Evolutionary conservation across 371 early-diverging fungal genomes (phyloP), one percentile per base, ranked within the genome.

Genomic region (Amoeboaphelidium occidentale): DNA sequence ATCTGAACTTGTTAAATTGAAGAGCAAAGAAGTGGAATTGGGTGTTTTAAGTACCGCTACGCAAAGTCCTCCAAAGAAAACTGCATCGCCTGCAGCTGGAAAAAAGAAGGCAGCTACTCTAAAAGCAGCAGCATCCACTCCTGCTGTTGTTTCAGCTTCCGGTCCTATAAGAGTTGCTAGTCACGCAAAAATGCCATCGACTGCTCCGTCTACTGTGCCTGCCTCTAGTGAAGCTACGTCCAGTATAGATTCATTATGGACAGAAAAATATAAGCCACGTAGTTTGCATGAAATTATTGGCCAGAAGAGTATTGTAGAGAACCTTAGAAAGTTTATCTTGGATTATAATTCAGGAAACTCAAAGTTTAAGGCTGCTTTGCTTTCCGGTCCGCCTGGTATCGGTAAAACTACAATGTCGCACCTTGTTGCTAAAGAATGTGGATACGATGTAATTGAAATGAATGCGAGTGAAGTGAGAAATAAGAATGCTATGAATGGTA

Each of bases 381-480:
- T 99, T 0, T 86, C 90, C 42, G 99, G 99, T 0, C 81, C 91
- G 12, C 98, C 99, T 6, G 99, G 99, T 1, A 81, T 98, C 25
- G 99, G 99, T 28, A 99, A 99, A 63, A 98, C 99, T 2, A 91
- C 97, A 0, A 68, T 91, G 0, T 98, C 93, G 1, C 84, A 87
- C 59, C 60, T 99, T 20, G 80, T 84, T 2, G 84, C 88, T 14
- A 63, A 73, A 23, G 58, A 69, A 12, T 72, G 79, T 25, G 91
- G 88, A 0, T 85, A 77, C 49, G 77, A 83, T n/a, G 63, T 81
- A 3, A 58, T 96, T 1, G 99, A 99, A 64, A 92, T 96, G 52
- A 99, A 99, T 61, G 99, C 99, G 42, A 91, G 94, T 64, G 99
- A 99, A 63, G 74, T 80, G 2, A 76, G 99, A 51, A 93, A 73